A percentile compares a stretch with the other conserved stretches of the same genome.
phyloP scores from a whole-genome alignment of 148 eudicot species.

The Cornus kousa region DNA sequence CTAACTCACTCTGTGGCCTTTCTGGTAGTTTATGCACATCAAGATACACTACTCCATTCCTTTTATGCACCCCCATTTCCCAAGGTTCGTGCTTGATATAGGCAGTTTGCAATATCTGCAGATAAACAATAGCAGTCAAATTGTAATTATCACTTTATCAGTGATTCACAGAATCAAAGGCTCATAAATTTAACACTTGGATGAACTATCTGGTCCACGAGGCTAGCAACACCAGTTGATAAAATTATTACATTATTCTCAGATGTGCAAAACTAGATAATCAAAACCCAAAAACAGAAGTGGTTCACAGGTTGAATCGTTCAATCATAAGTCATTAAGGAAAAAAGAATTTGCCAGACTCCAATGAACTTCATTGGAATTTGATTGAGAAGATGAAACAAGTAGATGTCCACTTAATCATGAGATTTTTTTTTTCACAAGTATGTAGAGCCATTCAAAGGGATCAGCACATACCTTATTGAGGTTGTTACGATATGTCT shows the following conservation, averaged over 20 bases:
- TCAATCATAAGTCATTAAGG: background rate
- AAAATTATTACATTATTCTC: too few relatives aligned
- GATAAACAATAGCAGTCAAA: slow-evolving; percentile 1
- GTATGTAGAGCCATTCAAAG: slow-evolving; percentile 5
- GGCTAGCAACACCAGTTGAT: background rate
- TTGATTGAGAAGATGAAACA: background rate
- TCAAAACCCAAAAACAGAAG: background rate
- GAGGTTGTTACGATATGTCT: slow-evolving; percentile 98
- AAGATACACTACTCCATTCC: slow-evolving; percentile 92
- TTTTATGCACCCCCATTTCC: slow-evolving; percentile 99
- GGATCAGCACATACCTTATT: slow-evolving; percentile 68
- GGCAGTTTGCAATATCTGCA: slow-evolving; percentile 90
- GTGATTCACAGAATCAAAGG: background rate
- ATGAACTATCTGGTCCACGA: too few relatives aligned
- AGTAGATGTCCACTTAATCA: background rate
- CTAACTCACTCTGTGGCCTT: slow-evolving; percentile 79
- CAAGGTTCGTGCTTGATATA: slow-evolving; percentile 94
- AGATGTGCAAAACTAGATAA: background rate
- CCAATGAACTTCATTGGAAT: background rate
- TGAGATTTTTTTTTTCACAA: background rate
- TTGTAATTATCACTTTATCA: background rate
- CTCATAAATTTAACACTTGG: too few relatives aligned
- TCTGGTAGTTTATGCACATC: slow-evolving; percentile 96
- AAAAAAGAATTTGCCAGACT: background rate
- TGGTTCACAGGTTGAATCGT: background rate